Evolutionary conservation across 2,329 filamentous ascomycete genomes (phyloP).

Genomic region (Neospermospora avenae): DNA sequence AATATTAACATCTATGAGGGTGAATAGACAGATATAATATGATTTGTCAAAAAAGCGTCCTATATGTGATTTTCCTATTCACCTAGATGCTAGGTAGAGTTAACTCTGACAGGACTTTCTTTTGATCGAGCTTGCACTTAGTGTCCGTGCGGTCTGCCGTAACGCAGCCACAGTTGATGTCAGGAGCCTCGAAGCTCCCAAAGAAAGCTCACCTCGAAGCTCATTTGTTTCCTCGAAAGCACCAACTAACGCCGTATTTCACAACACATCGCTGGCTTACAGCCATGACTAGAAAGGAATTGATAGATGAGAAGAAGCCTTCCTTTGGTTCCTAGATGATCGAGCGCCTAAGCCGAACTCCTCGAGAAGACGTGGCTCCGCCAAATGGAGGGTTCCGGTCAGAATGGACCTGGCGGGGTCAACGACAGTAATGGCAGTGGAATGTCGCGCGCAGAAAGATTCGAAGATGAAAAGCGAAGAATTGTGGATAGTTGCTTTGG

Average conservation of each 20-base stretch:
- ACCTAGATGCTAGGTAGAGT: no score
- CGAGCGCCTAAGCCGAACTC: conserved; percentile 12
- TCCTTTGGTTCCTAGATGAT: conserved; percentile 23
- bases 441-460: conserved; percentile 65
- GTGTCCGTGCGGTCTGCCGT: conserved; percentile 9
- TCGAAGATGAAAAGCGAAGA: conserved; percentile 93
- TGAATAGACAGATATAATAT: no score
- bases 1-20: no score
- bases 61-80: no score
- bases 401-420: conserved; percentile 35
- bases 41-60: no score
- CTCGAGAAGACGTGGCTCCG: conserved; percentile 31
- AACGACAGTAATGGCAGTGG: conserved; percentile 30
- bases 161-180: conserved; percentile 19
- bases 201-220: not conserved
- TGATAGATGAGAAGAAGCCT: conserved; percentile 4
- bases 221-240: not conserved
- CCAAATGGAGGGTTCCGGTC: conserved; percentile 35
- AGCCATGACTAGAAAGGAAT: conserved; percentile 19
- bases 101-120: not conserved
- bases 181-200: conserved; percentile 13
- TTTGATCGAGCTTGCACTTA: not conserved
- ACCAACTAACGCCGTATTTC: not conserved
- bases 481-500: conserved; percentile 94
- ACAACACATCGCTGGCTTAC: conserved; percentile 7